These are phyloP conservation scores for Populus alba DNA, from an alignment of 345 rosid species.

Conservation along the genomic window DNA sequence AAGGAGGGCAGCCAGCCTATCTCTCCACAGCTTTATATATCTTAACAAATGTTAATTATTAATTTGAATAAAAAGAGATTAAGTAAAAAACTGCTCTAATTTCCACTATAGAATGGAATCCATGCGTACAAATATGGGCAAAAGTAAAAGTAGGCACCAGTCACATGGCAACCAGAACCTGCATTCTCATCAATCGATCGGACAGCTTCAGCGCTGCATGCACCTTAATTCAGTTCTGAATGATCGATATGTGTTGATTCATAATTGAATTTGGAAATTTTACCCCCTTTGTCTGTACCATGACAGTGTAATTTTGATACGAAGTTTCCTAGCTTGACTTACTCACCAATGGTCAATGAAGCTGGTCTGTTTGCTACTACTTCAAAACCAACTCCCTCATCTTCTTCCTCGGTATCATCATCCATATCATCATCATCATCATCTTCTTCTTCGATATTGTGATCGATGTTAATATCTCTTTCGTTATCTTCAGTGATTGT, in stretches of 20 bases:
- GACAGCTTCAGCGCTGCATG: neutral
- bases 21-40: neutral
- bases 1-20: neutral
- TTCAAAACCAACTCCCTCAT: constrained; percentile 18
- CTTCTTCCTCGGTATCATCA: constrained; percentile 20
- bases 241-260: neutral
- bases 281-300: neutral
- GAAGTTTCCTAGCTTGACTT: constrained; percentile 6
- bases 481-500: neutral
- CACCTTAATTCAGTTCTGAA: neutral
- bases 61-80: neutral
- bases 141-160: neutral
- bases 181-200: neutral
- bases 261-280: neutral
- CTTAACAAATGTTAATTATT: neutral
- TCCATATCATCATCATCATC: constrained; percentile 6
- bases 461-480: neutral
- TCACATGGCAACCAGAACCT: neutral
- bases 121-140: constrained; percentile 22
- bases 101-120: constrained; percentile 28
- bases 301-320: neutral
- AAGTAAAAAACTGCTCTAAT: neutral
- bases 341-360: constrained; percentile 4
- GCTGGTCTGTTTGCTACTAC: constrained; percentile 17
- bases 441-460: constrained; percentile 4